Conservation (phyloP, 345 rosid genomes). For the Salix purpurea region DNA sequence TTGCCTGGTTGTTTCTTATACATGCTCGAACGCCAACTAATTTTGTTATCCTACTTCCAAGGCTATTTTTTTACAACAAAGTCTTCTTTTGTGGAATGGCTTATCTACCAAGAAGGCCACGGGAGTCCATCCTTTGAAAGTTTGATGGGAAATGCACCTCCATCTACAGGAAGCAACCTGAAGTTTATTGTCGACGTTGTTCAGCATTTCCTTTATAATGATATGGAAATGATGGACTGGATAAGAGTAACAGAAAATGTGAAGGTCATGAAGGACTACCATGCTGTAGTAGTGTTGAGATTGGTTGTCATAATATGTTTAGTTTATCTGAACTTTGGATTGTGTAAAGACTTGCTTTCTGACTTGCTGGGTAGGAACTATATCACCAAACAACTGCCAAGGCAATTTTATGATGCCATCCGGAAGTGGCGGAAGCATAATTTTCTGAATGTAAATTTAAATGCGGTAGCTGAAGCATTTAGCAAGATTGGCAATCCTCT, state of each 20-base stretch:
- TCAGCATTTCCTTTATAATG: background rate
- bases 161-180: background rate
- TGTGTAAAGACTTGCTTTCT: slow-evolving; percentile 1
- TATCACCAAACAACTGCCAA: slow-evolving; percentile 22
- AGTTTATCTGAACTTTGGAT: slow-evolving; percentile 31
- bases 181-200: slow-evolving; percentile 11
- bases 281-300: slow-evolving; percentile 22
- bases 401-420: slow-evolving; percentile 13
- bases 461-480: slow-evolving; percentile 27
- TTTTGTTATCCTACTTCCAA: slow-evolving; percentile 13
- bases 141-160: background rate
- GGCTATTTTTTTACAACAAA: slow-evolving; percentile 19
- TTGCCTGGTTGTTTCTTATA: slow-evolving; percentile 42
- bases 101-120: slow-evolving; percentile 24
- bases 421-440: background rate
- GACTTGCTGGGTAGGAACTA: slow-evolving; percentile 13
- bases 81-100: slow-evolving; percentile 42
- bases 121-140: background rate
- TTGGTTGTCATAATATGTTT: slow-evolving; percentile 30
- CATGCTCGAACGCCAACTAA: slow-evolving; percentile 37
- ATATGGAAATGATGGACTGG: slow-evolving; percentile 26
- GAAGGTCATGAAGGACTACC: background rate
- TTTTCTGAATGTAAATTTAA: background rate
- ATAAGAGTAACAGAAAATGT: background rate
- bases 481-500: slow-evolving; percentile 31